Evolutionary conservation across 2,329 filamentous ascomycete genomes (phyloP), one percentile per base, ranked within the genome.

Genomic region (Paraconiothyrium brasiliense): DNA sequence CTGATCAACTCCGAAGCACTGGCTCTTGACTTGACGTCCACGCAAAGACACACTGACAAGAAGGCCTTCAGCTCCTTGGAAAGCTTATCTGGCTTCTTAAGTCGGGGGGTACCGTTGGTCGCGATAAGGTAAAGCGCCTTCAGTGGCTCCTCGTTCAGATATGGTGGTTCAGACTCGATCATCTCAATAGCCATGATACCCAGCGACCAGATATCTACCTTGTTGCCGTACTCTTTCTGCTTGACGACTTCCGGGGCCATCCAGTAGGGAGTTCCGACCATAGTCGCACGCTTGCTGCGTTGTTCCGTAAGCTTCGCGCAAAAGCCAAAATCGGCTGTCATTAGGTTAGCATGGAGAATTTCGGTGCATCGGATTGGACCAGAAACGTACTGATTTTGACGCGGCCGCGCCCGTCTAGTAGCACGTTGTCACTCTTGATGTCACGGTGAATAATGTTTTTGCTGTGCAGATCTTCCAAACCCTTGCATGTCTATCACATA

Each of bases 111-210:
- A 68, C 95, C 95, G 82, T 98, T 98, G 59, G 95, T 99, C 51
- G 95, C 95, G 77, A 99, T 99, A 64, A 99, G 87, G 79, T 97
- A 99, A 50, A 99, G 86, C 8, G 95, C 95, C 85, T 98, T 98
- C 59, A 99, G 87, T 0, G 95, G 95, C 80, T 98, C 94, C 81
- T 98, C 95, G 81, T 98, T 98, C 41, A 98, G 87, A 79, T 99
- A 99, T 0, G 95, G 95, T 6, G 95, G 95, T 80, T 99, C 95
- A 20, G 93, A 97, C 79, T 99, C 95, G 75, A 98, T 98, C 95
- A 99, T 97, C 81, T 99, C 95, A 74, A 99, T 98, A 27, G 95
- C 94, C 95, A 98, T 99, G 82, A 99, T 99, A 75, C 95, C 95
- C 64, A 99, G 84, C 34, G 94, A 97, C 95, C 95, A 99, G 76